Conservation (phyloP, 179 eudicot species). For the Silene coronaria region DNA sequence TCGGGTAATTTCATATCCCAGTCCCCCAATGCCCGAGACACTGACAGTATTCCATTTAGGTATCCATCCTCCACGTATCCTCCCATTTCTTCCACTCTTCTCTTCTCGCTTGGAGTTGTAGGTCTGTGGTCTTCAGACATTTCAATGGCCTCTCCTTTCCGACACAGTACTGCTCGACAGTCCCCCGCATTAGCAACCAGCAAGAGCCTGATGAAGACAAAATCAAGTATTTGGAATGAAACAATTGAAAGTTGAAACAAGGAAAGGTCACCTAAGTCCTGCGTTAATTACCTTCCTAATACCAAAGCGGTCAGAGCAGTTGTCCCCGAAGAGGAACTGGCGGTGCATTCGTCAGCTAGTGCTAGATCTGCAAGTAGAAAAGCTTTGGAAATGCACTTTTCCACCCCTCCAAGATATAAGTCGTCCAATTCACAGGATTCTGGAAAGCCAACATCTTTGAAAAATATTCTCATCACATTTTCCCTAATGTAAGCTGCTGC, state of each 20-base stretch:
- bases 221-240: background rate
- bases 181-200: constrained; percentile 88
- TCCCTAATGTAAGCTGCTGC: constrained; percentile 61
- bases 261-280: background rate
- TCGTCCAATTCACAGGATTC: constrained; percentile 47
- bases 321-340: constrained; percentile 64
- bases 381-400: constrained; percentile 51
- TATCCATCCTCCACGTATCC: constrained; percentile 68
- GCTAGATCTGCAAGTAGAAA: constrained; percentile 65
- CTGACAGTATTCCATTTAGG: constrained; percentile 71
- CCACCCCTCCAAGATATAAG: constrained; percentile 49
- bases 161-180: constrained; percentile 77
- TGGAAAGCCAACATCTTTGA: constrained; percentile 55
- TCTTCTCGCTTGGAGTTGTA: constrained; percentile 40
- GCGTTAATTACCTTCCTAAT: constrained; percentile 53
- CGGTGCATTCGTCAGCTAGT: constrained; percentile 59
- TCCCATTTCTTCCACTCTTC: constrained; percentile 59
- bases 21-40: constrained; percentile 72
- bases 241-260: no score
- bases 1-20: constrained; percentile 79
- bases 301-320: constrained; percentile 69
- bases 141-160: constrained; percentile 73
- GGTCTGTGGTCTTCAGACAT: constrained; percentile 90
- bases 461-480: constrained; percentile 49
- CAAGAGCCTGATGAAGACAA: constrained; percentile 42